Percentiles rank a stretch among this genome's conserved stretches.
These are phyloP conservation scores for Cydonia oblonga DNA, from an alignment of 331 rosid species.

Conservation along the genomic window DNA sequence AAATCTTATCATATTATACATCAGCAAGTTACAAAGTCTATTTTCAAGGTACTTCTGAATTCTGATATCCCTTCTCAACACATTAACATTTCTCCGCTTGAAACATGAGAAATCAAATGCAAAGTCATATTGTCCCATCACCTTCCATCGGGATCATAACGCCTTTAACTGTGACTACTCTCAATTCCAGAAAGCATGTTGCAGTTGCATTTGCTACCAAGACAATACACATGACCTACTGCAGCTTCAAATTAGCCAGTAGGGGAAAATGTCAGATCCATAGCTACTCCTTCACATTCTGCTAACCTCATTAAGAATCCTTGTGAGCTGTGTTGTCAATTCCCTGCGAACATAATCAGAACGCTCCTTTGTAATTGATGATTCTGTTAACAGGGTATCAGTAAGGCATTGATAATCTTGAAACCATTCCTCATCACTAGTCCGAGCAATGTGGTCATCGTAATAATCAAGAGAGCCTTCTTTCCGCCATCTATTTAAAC, in stretches of 20 bases:
- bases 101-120: not conserved
- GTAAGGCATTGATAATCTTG: slow-evolving; percentile 61
- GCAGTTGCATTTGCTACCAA: slow-evolving; percentile 17
- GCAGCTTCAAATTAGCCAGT: slow-evolving; percentile 25
- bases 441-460: slow-evolving; percentile 29
- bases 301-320: slow-evolving; percentile 80
- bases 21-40: slow-evolving; percentile 3
- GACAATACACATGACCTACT: slow-evolving; percentile 6
- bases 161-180: not conserved
- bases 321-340: slow-evolving; percentile 53
- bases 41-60: slow-evolving; percentile 2
- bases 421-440: slow-evolving; percentile 49
- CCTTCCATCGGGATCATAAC: not conserved
- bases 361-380: slow-evolving; percentile 72
- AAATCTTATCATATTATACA: not conserved
- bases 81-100: not conserved
- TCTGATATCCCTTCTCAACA: not conserved
- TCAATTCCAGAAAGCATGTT: not conserved
- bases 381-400: slow-evolving; percentile 65
- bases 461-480: slow-evolving; percentile 43
- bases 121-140: not conserved
- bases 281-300: slow-evolving; percentile 45
- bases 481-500: slow-evolving; percentile 57
- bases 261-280: slow-evolving; percentile 60
- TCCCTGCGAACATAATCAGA: slow-evolving; percentile 52